Evolutionary conservation across 2,329 filamentous ascomycete genomes (phyloP), one percentile per base, ranked within the genome.

Genomic region (Lecanicillium sp.): DNA sequence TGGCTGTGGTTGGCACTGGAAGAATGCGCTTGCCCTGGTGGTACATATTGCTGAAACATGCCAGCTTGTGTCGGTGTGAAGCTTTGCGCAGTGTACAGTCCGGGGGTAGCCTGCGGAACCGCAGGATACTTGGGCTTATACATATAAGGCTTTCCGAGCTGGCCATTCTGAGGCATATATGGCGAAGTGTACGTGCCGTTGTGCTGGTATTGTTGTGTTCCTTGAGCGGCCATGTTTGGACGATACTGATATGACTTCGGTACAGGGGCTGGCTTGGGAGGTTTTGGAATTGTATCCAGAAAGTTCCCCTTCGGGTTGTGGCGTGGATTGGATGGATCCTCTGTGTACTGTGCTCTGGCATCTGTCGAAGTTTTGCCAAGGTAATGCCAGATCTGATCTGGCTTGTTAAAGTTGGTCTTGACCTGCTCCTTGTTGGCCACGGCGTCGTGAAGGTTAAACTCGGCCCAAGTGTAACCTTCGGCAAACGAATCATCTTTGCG

Each of bases 301-400:
- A 83, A 89, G 54, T 83, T 84, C 48, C 78, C 80, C 60, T 75
- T 80, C 3, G 71, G 64, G 43, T 86, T 85, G 58, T 86, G 72
- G 33, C 65, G 65, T n/a, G 62, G 70, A 11, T 60, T 69, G 8
- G 53, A 46, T 31, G 73, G 76, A 60, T 94, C 80, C 51, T 92
- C 85, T 4, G 89, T 94, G 62, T 92, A 98, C 57, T 94, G 87
- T 18, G 88, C 82, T 58, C 82, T 88, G 38, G 87, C 84, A 54
- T 96, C 90, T 6, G 90, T 95, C 16, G 90, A 96, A 15, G 74
- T 76, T 56, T 78, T 78, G 22, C 86, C 86, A 43, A 98, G 71
- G 57, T 95, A 96, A 63, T 87, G 76, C 86, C 89, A 96, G 14
- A 95, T 59, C 55, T 85, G 81, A 44, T 90, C 75, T 13, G 80